phyloP scores from a whole-genome alignment of 2,329 filamentous ascomycete species.

The Penicillium sp. region DNA sequence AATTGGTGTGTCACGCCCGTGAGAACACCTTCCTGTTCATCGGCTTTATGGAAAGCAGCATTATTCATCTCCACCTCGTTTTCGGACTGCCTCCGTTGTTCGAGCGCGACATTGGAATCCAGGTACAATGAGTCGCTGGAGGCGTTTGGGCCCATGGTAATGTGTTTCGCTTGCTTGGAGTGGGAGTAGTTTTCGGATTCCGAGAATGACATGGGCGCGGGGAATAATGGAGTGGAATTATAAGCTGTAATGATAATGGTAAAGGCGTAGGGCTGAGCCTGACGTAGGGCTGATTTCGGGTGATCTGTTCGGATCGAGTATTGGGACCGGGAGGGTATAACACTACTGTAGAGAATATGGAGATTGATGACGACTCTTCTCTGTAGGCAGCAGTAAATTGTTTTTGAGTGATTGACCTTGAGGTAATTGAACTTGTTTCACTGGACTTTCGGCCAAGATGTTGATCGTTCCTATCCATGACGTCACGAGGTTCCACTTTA shows the following conservation, averaged over 20 bases:
- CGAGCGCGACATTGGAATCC: constrained; percentile 1
- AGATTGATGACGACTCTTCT: background rate
- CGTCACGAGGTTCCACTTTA: constrained; percentile 12
- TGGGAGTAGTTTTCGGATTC: background rate
- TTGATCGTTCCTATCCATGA: constrained; percentile 18
- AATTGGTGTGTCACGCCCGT: constrained; percentile 10
- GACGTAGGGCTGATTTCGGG: constrained; percentile 22
- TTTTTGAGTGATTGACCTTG: constrained; percentile 15
- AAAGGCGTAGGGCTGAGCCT: constrained; percentile 20
- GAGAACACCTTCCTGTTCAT: constrained; percentile 3
- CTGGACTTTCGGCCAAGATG: constrained; percentile 1
- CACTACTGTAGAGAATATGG: background rate
- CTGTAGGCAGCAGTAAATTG: constrained; percentile 10
- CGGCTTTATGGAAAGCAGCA: background rate
- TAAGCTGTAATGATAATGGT: background rate
- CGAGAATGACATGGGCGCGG: background rate
- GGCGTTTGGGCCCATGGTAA: constrained; percentile 8
- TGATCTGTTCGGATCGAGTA: background rate
- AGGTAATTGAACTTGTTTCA: constrained; percentile 15
- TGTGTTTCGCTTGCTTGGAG: background rate
- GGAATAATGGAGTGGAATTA: background rate
- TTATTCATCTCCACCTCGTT: background rate
- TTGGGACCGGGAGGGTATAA: constrained; percentile 5
- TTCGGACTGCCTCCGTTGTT: background rate
- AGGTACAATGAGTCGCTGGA: constrained; percentile 1